These are phyloP conservation scores for Hypoxylon rubiginosum DNA, from an alignment of 2,329 filamentous ascomycete species.

Conservation along the genomic window DNA sequence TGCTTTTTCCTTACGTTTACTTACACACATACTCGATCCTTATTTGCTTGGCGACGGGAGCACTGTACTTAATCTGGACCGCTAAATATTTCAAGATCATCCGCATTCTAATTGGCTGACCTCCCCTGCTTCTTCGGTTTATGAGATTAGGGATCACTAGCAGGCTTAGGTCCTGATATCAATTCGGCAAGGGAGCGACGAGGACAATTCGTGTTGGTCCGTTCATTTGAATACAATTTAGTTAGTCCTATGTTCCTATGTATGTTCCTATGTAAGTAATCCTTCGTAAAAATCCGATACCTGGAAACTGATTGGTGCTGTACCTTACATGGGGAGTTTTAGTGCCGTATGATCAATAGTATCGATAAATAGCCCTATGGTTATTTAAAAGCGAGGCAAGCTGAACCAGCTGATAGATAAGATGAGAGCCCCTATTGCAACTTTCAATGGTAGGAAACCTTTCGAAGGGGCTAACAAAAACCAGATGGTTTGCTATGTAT, in stretches of 20 bases:
- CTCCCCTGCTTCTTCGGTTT: conserved; percentile 9
- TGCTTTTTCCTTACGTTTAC: conserved; percentile 34
- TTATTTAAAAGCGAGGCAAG: conserved; percentile 22
- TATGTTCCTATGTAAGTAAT: no score
- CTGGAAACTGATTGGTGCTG: conserved; percentile 7
- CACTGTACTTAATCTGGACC: conserved; percentile 31
- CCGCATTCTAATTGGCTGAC: conserved; percentile 31
- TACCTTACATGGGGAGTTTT: background rate
- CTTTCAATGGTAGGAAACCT: no score
- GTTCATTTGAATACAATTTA: conserved; percentile 8
- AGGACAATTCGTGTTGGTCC: background rate
- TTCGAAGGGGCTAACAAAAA: no score
- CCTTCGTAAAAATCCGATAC: conserved; percentile 1
- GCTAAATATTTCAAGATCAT: conserved; percentile 36
- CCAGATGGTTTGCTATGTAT: no score
- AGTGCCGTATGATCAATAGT: background rate
- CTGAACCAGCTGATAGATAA: conserved; percentile 29
- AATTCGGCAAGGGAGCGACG: conserved; percentile 1
- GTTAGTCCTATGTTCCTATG: conserved; percentile 30
- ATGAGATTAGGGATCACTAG: conserved; percentile 8
- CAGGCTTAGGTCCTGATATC: conserved; percentile 22
- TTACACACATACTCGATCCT: conserved; percentile 37
- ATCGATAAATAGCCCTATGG: conserved; percentile 1
- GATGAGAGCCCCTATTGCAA: background rate
- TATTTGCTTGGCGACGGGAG: conserved; percentile 36